Conservation (phyloP, 768 basidiomycete species). For the Pleurotus tuoliensis region DNA sequence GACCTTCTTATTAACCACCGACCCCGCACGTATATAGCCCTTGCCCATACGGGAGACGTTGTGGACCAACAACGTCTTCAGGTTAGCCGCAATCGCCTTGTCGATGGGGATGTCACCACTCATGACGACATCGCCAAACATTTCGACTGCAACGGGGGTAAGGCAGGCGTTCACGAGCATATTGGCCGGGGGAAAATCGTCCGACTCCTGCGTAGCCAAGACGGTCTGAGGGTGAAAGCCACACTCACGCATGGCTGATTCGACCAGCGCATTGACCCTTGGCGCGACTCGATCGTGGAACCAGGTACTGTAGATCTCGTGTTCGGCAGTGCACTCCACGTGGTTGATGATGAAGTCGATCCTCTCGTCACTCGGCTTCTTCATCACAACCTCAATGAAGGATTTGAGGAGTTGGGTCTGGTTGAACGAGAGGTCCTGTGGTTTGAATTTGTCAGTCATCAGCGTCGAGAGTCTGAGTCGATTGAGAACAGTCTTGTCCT, state of each 20-base stretch:
- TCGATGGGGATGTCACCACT: background rate
- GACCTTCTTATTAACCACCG: background rate
- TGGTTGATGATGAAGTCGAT: background rate
- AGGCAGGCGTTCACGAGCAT: background rate
- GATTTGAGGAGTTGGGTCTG: background rate
- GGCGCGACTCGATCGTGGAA: background rate
- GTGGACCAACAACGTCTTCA: background rate
- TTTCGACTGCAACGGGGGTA: background rate
- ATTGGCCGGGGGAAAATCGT: background rate
- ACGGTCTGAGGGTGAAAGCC: background rate
- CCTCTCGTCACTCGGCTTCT: background rate
- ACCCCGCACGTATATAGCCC: background rate
- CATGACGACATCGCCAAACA: background rate
- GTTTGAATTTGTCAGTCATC: background rate
- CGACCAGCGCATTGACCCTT: background rate
- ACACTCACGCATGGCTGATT: background rate
- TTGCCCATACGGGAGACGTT: background rate
- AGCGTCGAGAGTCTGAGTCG: background rate
- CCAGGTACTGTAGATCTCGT: background rate
- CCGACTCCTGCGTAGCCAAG: background rate
- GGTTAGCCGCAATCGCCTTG: background rate
- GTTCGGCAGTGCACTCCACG: background rate
- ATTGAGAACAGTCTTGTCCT: background rate
- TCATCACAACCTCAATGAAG: background rate
- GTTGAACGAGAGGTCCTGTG: background rate